A percentile compares a stretch with the other conserved stretches of the same genome.
Conservation (phyloP, 1,284 basidiomycete species). For the Phaffia rhodozyma region DNA sequence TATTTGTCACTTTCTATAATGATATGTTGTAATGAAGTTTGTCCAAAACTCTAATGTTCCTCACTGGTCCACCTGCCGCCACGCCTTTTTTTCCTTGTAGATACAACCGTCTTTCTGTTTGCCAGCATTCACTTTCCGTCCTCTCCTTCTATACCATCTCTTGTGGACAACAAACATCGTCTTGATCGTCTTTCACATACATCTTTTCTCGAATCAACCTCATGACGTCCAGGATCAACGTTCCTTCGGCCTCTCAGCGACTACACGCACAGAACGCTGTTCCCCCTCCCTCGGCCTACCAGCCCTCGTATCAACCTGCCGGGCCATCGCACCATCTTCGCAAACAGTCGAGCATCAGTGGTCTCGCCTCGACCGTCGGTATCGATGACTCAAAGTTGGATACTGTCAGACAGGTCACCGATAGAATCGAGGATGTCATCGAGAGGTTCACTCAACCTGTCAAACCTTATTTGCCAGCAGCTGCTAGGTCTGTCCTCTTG, state of each 20-base stretch:
- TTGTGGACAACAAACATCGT: too few relatives aligned
- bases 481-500: slow-evolving; percentile 42
- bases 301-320: background rate
- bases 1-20: too few relatives aligned
- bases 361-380: slow-evolving; percentile 24
- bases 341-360: slow-evolving; percentile 8
- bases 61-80: too few relatives aligned
- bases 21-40: too few relatives aligned
- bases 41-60: too few relatives aligned
- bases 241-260: background rate
- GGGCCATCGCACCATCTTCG: slow-evolving; percentile 5
- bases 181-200: too few relatives aligned
- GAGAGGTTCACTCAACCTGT: slow-evolving; percentile 74
- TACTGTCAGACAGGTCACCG: slow-evolving; percentile 63
- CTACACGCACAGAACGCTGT: background rate
- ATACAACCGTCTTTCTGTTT: too few relatives aligned
- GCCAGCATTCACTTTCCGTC: too few relatives aligned
- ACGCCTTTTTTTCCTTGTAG: too few relatives aligned
- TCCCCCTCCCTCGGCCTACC: slow-evolving; percentile 3
- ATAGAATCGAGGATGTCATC: slow-evolving; percentile 79
- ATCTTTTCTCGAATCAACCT: background rate
- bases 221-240: slow-evolving; percentile 19
- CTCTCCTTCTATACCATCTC: too few relatives aligned
- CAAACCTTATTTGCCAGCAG: slow-evolving; percentile 84
- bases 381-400: slow-evolving; percentile 62